phyloP scores from a whole-genome alignment of 306 rosid species.

The Mimosa pudica region DNA sequence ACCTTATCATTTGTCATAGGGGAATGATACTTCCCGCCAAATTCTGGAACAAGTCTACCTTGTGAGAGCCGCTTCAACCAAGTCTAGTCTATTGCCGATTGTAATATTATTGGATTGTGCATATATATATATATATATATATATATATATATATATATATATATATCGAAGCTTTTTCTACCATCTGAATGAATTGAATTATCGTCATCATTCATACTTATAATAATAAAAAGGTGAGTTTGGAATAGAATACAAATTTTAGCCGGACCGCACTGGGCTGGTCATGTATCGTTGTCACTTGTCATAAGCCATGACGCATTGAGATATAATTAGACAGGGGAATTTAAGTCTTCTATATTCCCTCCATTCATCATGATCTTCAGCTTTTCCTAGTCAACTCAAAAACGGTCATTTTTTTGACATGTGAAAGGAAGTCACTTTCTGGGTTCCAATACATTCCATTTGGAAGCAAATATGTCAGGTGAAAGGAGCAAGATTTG shows the following conservation, averaged over 20 bases:
- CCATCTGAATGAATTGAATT: not conserved
- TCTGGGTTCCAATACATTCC: slow-evolving; percentile 11
- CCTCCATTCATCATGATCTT: slow-evolving; percentile 1
- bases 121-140: not conserved
- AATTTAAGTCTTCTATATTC: slow-evolving; percentile 15
- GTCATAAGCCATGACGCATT: not conserved
- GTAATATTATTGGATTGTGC: not conserved
- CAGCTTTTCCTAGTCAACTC: slow-evolving; percentile 5
- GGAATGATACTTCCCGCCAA: not conserved
- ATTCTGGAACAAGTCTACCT: not conserved
- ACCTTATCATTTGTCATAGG: not conserved
- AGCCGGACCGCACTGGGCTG: not conserved
- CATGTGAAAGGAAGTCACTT: slow-evolving; percentile 3
- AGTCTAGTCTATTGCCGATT: not conserved
- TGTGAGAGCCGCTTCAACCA: not conserved
- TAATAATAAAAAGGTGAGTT: not conserved
- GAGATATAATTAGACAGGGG: slow-evolving; percentile 33
- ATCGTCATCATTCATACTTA: not conserved
- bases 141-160: not conserved
- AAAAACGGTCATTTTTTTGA: not conserved
- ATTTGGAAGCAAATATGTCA: not conserved
- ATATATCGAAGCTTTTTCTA: not conserved
- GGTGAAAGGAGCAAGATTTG: not conserved
- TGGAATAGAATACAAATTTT: not conserved
- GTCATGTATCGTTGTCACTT: not conserved